A percentile compares a stretch with the other conserved stretches of the same genome.
These are phyloP conservation scores for Halophytophthora batemanensis DNA, from an alignment of 352 stramenopile genomes.

Conservation along the genomic window DNA sequence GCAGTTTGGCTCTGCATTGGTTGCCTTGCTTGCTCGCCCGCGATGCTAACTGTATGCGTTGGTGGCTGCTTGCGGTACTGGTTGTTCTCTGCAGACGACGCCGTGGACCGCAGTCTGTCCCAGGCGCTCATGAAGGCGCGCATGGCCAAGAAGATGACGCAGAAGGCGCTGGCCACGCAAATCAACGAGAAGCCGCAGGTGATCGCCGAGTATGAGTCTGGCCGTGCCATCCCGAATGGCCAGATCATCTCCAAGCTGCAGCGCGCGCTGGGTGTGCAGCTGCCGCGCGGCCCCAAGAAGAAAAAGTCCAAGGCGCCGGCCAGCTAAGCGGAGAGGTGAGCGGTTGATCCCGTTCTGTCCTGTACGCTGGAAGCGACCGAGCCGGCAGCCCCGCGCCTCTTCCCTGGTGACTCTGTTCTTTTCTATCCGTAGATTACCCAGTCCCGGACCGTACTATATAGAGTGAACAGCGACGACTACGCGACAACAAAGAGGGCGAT, in stretches of 20 bases:
- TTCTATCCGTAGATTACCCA: constrained; percentile 4
- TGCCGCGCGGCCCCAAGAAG: constrained; percentile 79
- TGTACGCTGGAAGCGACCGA: constrained; percentile 17
- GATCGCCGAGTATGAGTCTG: constrained; percentile 96
- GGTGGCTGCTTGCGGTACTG: not conserved
- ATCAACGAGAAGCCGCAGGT: constrained; percentile 97
- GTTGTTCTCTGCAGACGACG: constrained; percentile 36
- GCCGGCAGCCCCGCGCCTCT: constrained; percentile 2
- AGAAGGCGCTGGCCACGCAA: constrained; percentile 95
- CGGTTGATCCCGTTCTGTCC: constrained; percentile 12
- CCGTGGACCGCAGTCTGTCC: constrained; percentile 82
- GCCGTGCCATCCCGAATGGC: constrained; percentile 96
- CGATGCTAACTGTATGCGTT: not conserved
- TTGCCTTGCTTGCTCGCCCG: no score
- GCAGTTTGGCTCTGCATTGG: no score
- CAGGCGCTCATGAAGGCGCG: constrained; percentile 95
- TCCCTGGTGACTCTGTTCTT: constrained; percentile 6
- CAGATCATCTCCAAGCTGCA: constrained; percentile 98
- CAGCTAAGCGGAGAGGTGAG: constrained; percentile 22
- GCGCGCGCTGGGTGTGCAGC: constrained; percentile 87
- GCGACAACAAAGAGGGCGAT: not conserved
- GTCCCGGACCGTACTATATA: constrained; percentile 26
- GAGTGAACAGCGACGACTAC: constrained; percentile 18
- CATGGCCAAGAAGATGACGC: constrained; percentile 97
- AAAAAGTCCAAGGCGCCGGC: constrained; percentile 30